Percentiles rank a stretch among this genome's conserved stretches.
Conservation (phyloP, 768 basidiomycete species). For the Auriculariales sp. region DNA sequence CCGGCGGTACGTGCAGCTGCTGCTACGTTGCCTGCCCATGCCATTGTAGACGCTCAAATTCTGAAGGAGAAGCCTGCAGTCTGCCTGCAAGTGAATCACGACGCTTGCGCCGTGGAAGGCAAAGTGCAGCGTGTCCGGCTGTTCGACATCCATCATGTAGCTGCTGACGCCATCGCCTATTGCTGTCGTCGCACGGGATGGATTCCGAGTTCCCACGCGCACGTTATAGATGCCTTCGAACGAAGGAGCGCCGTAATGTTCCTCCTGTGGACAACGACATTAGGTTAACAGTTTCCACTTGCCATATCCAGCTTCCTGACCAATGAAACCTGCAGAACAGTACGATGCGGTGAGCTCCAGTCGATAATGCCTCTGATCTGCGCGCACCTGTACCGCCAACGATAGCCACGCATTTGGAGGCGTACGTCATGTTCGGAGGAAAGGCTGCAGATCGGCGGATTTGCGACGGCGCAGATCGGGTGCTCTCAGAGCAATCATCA, state of each 20-base stretch:
- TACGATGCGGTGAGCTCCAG: no score
- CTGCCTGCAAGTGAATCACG: conserved; percentile 61
- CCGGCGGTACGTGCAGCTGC: conserved; percentile 32
- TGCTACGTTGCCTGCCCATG: conserved; percentile 57
- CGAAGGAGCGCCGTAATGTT: background rate
- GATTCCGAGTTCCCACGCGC: background rate
- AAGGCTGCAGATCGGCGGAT: no score
- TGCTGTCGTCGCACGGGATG: background rate
- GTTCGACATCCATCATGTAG: conserved; percentile 37
- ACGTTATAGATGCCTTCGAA: background rate
- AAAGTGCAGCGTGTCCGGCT: conserved; percentile 25
- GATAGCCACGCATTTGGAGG: background rate
- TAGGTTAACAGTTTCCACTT: background rate
- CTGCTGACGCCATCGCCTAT: background rate
- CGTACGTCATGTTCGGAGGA: no score
- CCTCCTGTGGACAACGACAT: background rate
- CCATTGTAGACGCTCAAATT: conserved; percentile 50
- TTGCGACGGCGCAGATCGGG: no score
- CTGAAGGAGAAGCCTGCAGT: conserved; percentile 37
- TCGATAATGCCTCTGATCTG: no score
- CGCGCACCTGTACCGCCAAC: background rate
- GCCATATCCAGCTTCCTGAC: background rate
- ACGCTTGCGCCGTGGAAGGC: conserved; percentile 42
- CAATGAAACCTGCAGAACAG: background rate
- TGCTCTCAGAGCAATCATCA: no score